Evolutionary conservation across 2,329 filamentous ascomycete genomes (phyloP).

Genomic region (Exophiala calicioides): DNA sequence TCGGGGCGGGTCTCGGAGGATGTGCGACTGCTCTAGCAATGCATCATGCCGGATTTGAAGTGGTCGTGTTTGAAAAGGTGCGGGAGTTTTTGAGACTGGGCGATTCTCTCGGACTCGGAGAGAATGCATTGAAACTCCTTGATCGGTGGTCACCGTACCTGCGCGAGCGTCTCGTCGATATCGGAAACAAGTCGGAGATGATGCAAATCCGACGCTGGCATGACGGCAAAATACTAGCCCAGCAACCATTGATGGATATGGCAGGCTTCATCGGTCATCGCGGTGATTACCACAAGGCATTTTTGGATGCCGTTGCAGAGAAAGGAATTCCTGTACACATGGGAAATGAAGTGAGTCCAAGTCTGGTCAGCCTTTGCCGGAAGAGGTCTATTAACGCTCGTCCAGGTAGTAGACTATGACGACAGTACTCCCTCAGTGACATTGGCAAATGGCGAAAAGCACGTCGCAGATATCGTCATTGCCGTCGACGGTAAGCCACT

Average conservation of each 20-base stretch:
- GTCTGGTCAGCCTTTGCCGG: too few species aligned
- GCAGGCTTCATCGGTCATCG: constrained; percentile 62
- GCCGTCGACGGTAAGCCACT: constrained; percentile 51
- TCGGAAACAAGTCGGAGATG: constrained; percentile 33
- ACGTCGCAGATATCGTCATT: constrained; percentile 49
- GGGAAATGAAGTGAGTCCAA: constrained; percentile 41
- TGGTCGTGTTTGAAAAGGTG: constrained; percentile 55
- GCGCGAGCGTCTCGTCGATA: constrained; percentile 56
- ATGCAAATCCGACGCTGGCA: constrained; percentile 40
- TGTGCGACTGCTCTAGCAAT: constrained; percentile 65
- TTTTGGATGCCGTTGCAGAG: constrained; percentile 54
- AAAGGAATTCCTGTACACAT: constrained; percentile 37
- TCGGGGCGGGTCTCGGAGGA: constrained; percentile 57
- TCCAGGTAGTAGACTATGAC: constrained; percentile 25
- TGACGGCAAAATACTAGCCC: constrained; percentile 38
- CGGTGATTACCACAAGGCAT: constrained; percentile 61
- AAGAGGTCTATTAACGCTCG: background rate
- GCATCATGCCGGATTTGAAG: constrained; percentile 61
- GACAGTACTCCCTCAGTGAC: constrained; percentile 19
- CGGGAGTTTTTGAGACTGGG: constrained; percentile 48
- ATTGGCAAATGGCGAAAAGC: constrained; percentile 20
- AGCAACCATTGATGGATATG: constrained; percentile 36
- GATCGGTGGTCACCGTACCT: constrained; percentile 38
- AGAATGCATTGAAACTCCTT: constrained; percentile 34
- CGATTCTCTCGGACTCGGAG: constrained; percentile 38